Evolutionary conservation across 2,329 filamentous ascomycete species (phyloP).

Genomic region (Monascus ruber): DNA sequence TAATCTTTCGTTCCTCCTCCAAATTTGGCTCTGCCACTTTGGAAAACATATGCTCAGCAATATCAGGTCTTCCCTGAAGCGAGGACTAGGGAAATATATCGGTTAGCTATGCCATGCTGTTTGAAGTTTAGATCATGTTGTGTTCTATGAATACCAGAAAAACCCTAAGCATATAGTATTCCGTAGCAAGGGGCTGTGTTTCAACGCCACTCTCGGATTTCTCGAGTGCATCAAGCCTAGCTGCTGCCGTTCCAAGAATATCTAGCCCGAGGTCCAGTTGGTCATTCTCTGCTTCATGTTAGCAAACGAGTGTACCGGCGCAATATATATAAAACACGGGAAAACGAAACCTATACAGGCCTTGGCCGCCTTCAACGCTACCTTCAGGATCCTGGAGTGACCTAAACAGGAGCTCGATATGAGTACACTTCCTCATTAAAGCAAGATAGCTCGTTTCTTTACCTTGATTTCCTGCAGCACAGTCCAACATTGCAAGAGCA

Average conservation of each 20-base stretch:
- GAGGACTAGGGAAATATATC: slow-evolving; percentile 47
- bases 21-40: slow-evolving; percentile 39
- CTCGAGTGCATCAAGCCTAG: slow-evolving; percentile 36
- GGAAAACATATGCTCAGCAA: slow-evolving; percentile 66
- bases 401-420: slow-evolving; percentile 16
- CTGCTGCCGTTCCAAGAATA: slow-evolving; percentile 53
- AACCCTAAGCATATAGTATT: slow-evolving; percentile 57
- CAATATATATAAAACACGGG: slow-evolving; percentile 2
- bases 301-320: slow-evolving; percentile 6
- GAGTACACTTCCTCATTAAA: neutral
- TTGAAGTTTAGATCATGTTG: slow-evolving; percentile 12
- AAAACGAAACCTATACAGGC: slow-evolving; percentile 46
- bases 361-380: slow-evolving; percentile 55
- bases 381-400: slow-evolving; percentile 49
- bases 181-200: slow-evolving; percentile 24
- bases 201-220: slow-evolving; percentile 3
- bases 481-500: slow-evolving; percentile 57
- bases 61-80: slow-evolving; percentile 59
- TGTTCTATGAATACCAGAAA: slow-evolving; percentile 42
- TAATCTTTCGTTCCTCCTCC: slow-evolving; percentile 37
- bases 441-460: neutral
- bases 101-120: neutral
- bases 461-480: slow-evolving; percentile 25
- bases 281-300: slow-evolving; percentile 31
- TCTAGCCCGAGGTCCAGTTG: slow-evolving; percentile 49